Percentiles rank a stretch among this genome's conserved stretches.
Evolutionary conservation across 2,329 filamentous ascomycete genomes (phyloP).

Genomic region (Fragosphaeria purpurea): DNA sequence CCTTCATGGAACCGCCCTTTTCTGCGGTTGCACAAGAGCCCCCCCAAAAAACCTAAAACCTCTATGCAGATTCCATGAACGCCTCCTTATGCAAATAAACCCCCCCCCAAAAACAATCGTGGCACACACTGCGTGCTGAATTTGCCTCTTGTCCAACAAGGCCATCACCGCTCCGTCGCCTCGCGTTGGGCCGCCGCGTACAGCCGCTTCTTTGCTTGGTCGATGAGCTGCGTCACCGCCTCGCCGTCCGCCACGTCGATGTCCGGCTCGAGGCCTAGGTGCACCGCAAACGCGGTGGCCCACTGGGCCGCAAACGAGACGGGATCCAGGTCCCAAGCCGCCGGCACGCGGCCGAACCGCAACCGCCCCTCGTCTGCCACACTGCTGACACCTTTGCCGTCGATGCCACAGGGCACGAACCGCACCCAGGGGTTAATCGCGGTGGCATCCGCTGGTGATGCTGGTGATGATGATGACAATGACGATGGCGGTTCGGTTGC

Average conservation of each 20-base stretch:
- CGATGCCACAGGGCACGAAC: conserved; percentile 84
- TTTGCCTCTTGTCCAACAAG: too few relatives aligned
- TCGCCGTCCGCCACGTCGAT: conserved; percentile 6
- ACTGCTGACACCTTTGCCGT: conserved; percentile 70
- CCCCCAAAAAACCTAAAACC: too few relatives aligned
- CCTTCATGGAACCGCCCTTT: too few relatives aligned
- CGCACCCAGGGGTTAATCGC: conserved; percentile 46
- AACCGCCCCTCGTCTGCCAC: conserved; percentile 41
- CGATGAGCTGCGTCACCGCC: conserved; percentile 3
- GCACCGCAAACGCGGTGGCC: conserved; percentile 7
- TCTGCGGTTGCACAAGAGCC: too few relatives aligned
- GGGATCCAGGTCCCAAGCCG: conserved; percentile 9
- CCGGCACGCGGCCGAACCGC: conserved; percentile 9
- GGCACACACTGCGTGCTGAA: too few relatives aligned
- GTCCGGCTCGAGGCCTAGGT: conserved; percentile 8
- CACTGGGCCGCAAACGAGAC: conserved; percentile 9
- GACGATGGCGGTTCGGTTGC: background rate
- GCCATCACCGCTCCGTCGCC: background rate
- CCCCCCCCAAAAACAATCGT: too few relatives aligned
- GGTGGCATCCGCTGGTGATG: conserved; percentile 29
- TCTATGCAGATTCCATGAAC: too few relatives aligned
- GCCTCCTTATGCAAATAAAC: too few relatives aligned
- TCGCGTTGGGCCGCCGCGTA: background rate
- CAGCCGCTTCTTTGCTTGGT: conserved; percentile 1
- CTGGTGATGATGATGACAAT: too few relatives aligned